A percentile compares a stretch with the other conserved stretches of the same genome.
Conservation (phyloP, 768 basidiomycete genomes). For the Agrocybe pediades region DNA sequence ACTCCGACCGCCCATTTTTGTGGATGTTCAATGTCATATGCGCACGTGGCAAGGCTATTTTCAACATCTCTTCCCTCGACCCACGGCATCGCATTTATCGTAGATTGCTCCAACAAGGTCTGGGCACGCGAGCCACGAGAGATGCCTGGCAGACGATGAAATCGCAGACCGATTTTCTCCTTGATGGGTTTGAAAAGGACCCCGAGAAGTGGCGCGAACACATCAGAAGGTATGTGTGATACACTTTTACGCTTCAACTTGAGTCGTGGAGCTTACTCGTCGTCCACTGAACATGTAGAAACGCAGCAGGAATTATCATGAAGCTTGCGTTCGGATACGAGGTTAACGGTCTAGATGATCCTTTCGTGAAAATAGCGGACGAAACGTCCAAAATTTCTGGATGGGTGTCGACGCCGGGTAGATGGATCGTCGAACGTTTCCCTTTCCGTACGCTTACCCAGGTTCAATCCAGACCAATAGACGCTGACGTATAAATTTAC, state of each 20-base stretch:
- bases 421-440: conserved; percentile 45
- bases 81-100: conserved; percentile 41
- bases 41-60: conserved; percentile 40
- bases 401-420: conserved; percentile 39
- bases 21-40: conserved; percentile 47
- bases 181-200: conserved; percentile 29
- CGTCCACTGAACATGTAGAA: conserved; percentile 22
- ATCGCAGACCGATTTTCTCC: conserved; percentile 33
- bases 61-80: conserved; percentile 44
- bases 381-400: conserved; percentile 41
- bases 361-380: conserved; percentile 39
- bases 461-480: not conserved
- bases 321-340: conserved; percentile 45
- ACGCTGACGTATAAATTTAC: not conserved
- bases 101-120: conserved; percentile 36
- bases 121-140: conserved; percentile 35
- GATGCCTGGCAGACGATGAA: conserved; percentile 37
- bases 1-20: conserved; percentile 54
- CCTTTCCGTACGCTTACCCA: conserved; percentile 33
- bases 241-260: not conserved
- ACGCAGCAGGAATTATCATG: conserved; percentile 41
- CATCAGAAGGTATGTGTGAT: conserved; percentile 34
- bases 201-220: conserved; percentile 36
- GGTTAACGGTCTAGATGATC: conserved; percentile 33
- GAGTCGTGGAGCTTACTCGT: not conserved